Evolutionary conservation across 169 alveolate species (phyloP), one percentile per base, ranked within the genome.

Genomic region (Plasmodium falciparum): DNA sequence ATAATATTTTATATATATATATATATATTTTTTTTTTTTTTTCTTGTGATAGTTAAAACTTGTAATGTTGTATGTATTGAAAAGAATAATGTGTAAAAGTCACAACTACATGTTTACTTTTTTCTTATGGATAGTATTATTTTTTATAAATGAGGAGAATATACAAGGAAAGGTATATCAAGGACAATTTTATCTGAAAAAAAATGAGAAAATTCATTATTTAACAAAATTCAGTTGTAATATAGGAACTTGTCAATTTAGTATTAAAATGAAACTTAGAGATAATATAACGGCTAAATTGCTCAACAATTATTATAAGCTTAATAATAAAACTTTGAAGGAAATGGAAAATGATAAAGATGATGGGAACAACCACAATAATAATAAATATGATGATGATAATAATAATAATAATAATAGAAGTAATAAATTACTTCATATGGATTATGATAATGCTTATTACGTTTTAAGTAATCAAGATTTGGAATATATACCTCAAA

Each of bases 371-470:
- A 65, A 65, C 20, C 33, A 78, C 49, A 78, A 65, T 59, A 65
- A 78, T 78, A 65, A 78, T 78, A 67, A 74, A 49, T 76, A 76
- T 54, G 43, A 78, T 78, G 73, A 33, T 33, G 6, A 33, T 11
- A 29, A 17, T 65, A 58, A 78, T 78, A 13, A 7, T 11, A 70
- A 29, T 24, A 61, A 67, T 29, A 29, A 52, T 4, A 56, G 0
- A 45, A 70, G 54, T 43, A 78, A 66, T 2, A 78, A 78, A 50
- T 13, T 78, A 15, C 54, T 78, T 66, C 33, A 78, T 71, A 78
- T 78, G 89, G 76, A 78, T 78, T 78, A 78, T 66, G 89, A 78
- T 45, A 78, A 78, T 78, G 75, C 89, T 49, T 78, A 78, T 56
- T 58, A 78, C 65, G 78, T 78, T 17, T 65, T 78, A 70, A 78